A percentile compares a stretch with the other conserved stretches of the same genome.
Conservation (phyloP, 805 yeast species). For the Yamadazyma akitaensis region DNA sequence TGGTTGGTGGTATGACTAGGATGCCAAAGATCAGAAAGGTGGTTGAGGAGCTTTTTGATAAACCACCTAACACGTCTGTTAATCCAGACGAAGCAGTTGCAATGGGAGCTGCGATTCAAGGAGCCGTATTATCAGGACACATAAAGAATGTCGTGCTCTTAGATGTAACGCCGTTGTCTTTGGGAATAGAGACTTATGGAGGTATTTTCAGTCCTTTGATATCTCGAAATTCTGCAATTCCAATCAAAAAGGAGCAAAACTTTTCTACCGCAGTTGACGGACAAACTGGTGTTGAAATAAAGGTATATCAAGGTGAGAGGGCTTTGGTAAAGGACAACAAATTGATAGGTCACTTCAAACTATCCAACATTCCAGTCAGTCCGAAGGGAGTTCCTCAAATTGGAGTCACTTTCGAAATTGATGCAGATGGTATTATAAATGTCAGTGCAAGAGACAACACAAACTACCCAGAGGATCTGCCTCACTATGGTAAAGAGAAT, state of each 20-base stretch:
- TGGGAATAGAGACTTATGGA: conserved; percentile 83
- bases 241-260: conserved; percentile 67
- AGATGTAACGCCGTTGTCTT: conserved; percentile 79
- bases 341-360: conserved; percentile 68
- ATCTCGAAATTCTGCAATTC: conserved; percentile 74
- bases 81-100: conserved; percentile 96
- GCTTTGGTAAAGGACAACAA: conserved; percentile 75
- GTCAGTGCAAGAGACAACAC: conserved; percentile 58
- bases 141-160: conserved; percentile 72
- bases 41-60: conserved; percentile 57
- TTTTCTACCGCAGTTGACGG: conserved; percentile 83
- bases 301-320: conserved; percentile 80
- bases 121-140: conserved; percentile 81
- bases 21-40: conserved; percentile 75
- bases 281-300: conserved; percentile 78
- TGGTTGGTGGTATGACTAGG: conserved; percentile 89
- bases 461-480: conserved; percentile 33
- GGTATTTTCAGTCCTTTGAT: conserved; percentile 79
- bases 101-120: conserved; percentile 87
- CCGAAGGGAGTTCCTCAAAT: conserved; percentile 82
- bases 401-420: conserved; percentile 72
- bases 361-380: conserved; percentile 69
- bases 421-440: conserved; percentile 72
- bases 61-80: conserved; percentile 65
- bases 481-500: conserved; percentile 44